Percentiles rank a stretch among this genome's conserved stretches.
These are phyloP conservation scores for Colletotrichum limetticola DNA, from an alignment of 2,329 filamentous ascomycete species.

Conservation along the genomic window DNA sequence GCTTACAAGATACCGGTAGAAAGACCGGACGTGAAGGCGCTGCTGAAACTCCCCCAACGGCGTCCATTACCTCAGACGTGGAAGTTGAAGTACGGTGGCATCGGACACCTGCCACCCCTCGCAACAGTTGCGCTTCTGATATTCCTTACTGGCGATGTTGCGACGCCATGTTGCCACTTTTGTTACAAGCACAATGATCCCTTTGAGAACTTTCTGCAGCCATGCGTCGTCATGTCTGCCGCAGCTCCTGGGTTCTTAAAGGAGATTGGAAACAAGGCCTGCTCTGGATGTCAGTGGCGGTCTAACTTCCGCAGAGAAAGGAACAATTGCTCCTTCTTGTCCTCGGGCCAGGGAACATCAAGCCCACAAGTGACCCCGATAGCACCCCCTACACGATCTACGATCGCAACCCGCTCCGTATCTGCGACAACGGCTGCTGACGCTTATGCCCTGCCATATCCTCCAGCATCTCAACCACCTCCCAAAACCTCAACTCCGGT, in stretches of 20 bases:
- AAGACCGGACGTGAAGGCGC: constrained; percentile 22
- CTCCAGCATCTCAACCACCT: background rate
- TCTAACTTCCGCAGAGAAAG: constrained; percentile 38
- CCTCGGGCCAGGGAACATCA: background rate
- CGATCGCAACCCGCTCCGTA: background rate
- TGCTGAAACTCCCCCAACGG: constrained; percentile 17
- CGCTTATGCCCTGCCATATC: background rate
- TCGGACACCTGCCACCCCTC: background rate
- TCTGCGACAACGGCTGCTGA: background rate
- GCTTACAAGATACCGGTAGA: constrained; percentile 12
- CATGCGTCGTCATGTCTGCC: constrained; percentile 42
- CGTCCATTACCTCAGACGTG: constrained; percentile 4
- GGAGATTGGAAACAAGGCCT: constrained; percentile 38
- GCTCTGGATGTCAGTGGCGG: constrained; percentile 46
- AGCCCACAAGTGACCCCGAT: background rate
- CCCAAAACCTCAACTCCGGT: background rate
- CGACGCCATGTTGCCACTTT: background rate
- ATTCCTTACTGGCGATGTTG: constrained; percentile 24
- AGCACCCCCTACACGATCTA: background rate
- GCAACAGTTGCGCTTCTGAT: constrained; percentile 24
- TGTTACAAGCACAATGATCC: background rate
- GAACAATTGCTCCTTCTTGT: constrained; percentile 42
- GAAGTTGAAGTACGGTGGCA: constrained; percentile 4
- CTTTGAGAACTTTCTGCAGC: background rate
- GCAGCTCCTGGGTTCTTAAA: constrained; percentile 36